phyloP scores from a whole-genome alignment of 805 yeast genomes.

The Yamadazyma nakazawae region DNA sequence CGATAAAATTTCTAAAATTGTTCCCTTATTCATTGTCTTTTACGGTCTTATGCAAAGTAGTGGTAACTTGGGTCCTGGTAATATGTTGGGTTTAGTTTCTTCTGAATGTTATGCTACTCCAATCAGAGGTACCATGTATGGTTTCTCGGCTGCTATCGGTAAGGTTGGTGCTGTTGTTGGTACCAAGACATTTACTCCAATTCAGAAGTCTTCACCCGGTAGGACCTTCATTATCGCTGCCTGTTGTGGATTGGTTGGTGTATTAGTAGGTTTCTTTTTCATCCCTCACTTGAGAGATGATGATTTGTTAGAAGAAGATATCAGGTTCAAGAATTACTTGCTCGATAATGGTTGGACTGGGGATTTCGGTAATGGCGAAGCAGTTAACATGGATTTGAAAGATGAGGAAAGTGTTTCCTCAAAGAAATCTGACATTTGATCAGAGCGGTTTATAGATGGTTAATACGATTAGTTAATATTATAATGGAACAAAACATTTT shows the following conservation, averaged over 20 bases:
- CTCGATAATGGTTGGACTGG: slow-evolving; percentile 59
- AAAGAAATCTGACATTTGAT: background rate
- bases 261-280: slow-evolving; percentile 53
- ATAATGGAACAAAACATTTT: background rate
- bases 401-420: slow-evolving; percentile 2
- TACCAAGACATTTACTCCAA: slow-evolving; percentile 67
- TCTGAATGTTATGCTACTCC: slow-evolving; percentile 75
- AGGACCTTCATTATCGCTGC: slow-evolving; percentile 84
- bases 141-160: slow-evolving; percentile 75
- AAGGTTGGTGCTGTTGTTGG: slow-evolving; percentile 87
- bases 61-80: slow-evolving; percentile 80
- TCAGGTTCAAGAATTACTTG: slow-evolving; percentile 57
- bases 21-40: slow-evolving; percentile 63
- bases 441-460: background rate
- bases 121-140: slow-evolving; percentile 72
- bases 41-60: slow-evolving; percentile 68
- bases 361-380: slow-evolving; percentile 34
- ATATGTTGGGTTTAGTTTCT: slow-evolving; percentile 62
- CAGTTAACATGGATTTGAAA: slow-evolving; percentile 18
- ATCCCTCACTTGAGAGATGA: slow-evolving; percentile 69
- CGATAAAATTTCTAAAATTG: slow-evolving; percentile 51
- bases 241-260: slow-evolving; percentile 63
- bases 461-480: background rate
- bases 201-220: slow-evolving; percentile 61
- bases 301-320: slow-evolving; percentile 65